Evolutionary conservation across 495 filamentous ascomycete species (phyloP), one percentile per base, ranked within the genome.

Genomic region (Aspergillus homomorphus): DNA sequence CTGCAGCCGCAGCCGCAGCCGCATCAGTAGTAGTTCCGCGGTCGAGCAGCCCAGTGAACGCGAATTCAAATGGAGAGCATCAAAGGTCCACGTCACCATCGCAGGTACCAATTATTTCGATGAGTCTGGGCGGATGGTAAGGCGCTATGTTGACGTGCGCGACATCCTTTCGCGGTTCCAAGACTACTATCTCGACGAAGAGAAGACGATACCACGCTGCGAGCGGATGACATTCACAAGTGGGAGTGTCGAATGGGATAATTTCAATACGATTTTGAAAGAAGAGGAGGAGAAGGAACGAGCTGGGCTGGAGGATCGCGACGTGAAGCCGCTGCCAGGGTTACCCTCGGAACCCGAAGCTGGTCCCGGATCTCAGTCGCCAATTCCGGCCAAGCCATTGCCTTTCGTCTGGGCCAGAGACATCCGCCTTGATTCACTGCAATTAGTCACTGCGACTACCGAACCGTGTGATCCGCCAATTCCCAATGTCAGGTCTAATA

Each of bases 381-480:
- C 26, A 26, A 50, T 24, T 43, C 15, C 49, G 43, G 24, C 19
- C 33, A 28, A 49, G n/a, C 28, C 43, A 42, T 59, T 64, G 5
- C 70, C 74, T 0, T 79, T 76, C 41, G 61, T 81, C 5, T 92
- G 89, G 86, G 85, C 87, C 64, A 74, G 78, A 54, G 74, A 83
- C 53, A 75, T 89, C 18, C 72, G 69, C 18, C 54, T 92, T 33
- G 82, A 89, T 53, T 82, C 75, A 41, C 66, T 95, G 8, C 83
- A 79, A 28, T 85, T 95, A 51, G 93, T 87, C 66, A 81, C 81
- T 70, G 92, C 92, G 89, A 89, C 89, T 1, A 88, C 89, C 43
- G 85, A 83, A 77, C 82, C 82, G 64, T 66, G 81, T 19, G 70
- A 81, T 54, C 63, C 59, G 2, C 52, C 62, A 23, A 62, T 58